phyloP scores from a whole-genome alignment of 805 yeast species.

The Candida pseudoglaebosa region DNA sequence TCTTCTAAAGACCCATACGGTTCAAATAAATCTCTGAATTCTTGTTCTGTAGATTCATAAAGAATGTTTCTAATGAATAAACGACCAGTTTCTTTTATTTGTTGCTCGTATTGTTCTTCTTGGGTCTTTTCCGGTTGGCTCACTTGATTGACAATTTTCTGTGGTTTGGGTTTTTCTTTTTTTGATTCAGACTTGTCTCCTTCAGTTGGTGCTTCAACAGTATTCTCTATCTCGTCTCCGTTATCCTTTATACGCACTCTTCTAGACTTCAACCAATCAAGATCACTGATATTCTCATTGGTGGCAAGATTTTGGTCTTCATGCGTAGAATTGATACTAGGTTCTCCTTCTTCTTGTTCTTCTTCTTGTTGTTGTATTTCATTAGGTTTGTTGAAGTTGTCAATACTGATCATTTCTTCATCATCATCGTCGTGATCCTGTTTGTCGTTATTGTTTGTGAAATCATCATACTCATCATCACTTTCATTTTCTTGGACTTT shows the following conservation, averaged over 20 bases:
- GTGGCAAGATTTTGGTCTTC: constrained; percentile 27
- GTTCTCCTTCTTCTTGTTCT: constrained; percentile 15
- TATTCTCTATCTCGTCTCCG: constrained; percentile 17
- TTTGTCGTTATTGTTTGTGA: constrained; percentile 25
- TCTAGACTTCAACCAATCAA: constrained; percentile 82
- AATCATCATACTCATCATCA: constrained; percentile 53
- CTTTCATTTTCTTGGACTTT: constrained; percentile 41
- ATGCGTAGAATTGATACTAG: too few species aligned
- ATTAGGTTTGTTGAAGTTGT: constrained; percentile 15
- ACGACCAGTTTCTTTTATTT: constrained; percentile 69
- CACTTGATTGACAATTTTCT: constrained; percentile 3
- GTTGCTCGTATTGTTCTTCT: constrained; percentile 46
- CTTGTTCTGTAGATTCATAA: constrained; percentile 76
- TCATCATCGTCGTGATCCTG: constrained; percentile 37
- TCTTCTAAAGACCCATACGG: constrained; percentile 75
- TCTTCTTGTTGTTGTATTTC: constrained; percentile 20
- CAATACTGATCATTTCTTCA: constrained; percentile 48
- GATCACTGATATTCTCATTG: constrained; percentile 60
- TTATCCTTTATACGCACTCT: constrained; percentile 59
- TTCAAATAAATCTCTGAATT: constrained; percentile 61
- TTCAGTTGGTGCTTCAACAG: constrained; percentile 5
- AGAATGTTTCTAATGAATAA: constrained; percentile 83
- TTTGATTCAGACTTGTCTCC: constrained; percentile 6
- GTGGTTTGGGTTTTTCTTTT: constrained; percentile 5
- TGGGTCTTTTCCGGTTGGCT: constrained; percentile 21